Conservation (phyloP, 2,329 filamentous ascomycete genomes). For the Cercospora canescens region DNA sequence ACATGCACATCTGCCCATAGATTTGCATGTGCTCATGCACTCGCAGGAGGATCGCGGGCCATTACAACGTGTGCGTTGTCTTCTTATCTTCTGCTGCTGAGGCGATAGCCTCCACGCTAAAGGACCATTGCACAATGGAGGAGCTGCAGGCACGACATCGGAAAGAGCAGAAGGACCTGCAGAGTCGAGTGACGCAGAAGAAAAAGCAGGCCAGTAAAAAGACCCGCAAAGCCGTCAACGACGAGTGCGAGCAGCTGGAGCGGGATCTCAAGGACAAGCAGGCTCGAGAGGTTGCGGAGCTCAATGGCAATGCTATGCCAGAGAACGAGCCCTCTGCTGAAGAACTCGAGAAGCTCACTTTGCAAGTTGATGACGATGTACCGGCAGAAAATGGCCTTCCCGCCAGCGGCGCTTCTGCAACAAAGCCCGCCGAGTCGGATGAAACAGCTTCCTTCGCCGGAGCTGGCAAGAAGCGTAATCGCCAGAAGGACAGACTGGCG, state of each 20-base stretch:
- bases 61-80: background rate
- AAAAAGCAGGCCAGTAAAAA: constrained; percentile 95
- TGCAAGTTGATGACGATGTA: constrained; percentile 22
- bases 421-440: background rate
- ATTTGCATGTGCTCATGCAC: background rate
- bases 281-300: constrained; percentile 49
- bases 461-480: constrained; percentile 72
- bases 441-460: constrained; percentile 25
- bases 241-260: constrained; percentile 62
- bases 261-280: constrained; percentile 57
- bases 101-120: background rate
- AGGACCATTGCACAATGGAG: constrained; percentile 56
- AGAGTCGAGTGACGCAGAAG: constrained; percentile 84
- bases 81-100: constrained; percentile 1
- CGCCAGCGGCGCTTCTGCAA: background rate
- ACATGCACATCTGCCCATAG: background rate
- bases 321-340: constrained; percentile 18
- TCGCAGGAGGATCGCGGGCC: background rate
- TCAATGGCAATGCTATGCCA: constrained; percentile 40
- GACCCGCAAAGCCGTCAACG: constrained; percentile 60
- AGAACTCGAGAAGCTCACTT: constrained; percentile 25
- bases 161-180: constrained; percentile 85
- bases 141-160: constrained; percentile 77
- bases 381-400: constrained; percentile 1
- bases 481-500: constrained; percentile 87